A percentile compares a stretch with the other conserved stretches of the same genome.
phyloP scores from a whole-genome alignment of 164 flowering plant genomes.

The Liriodendron chinense region DNA sequence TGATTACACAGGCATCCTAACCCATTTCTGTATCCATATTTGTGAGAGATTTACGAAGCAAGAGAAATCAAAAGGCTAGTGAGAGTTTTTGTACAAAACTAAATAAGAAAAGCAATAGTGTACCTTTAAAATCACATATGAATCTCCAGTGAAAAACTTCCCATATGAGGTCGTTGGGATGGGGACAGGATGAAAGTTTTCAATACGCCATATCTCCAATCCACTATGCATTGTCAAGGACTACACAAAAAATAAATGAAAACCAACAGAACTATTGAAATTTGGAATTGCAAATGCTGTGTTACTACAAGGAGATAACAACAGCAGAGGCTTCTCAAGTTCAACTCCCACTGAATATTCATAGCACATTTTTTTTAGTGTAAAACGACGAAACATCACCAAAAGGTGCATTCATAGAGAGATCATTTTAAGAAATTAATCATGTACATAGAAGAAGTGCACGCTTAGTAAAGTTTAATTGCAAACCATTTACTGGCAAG shows the following conservation, averaged over 20 bases:
- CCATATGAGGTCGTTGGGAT: slow-evolving; percentile 72
- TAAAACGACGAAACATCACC: background rate
- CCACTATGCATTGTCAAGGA: slow-evolving; percentile 80
- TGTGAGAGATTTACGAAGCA: background rate
- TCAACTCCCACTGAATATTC: background rate
- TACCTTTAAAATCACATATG: slow-evolving; percentile 88
- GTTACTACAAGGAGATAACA: background rate
- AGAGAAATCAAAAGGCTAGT: background rate
- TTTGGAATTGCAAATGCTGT: background rate
- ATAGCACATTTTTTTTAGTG: background rate
- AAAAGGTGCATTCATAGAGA: background rate
- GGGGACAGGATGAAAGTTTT: slow-evolving; percentile 74
- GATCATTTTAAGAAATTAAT: slow-evolving; percentile 10
- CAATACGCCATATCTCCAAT: slow-evolving; percentile 95
- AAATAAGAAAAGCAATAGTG: background rate
- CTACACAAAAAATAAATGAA: background rate
- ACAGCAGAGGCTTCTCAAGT: background rate
- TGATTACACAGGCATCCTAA: background rate
- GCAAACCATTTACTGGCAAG: background rate
- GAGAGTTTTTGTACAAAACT: background rate
- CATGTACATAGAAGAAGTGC: slow-evolving; percentile 56
- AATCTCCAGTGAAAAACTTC: slow-evolving; percentile 92
- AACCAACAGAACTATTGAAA: background rate
- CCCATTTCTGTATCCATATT: background rate
- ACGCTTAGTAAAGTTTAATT: background rate